A percentile compares a stretch with the other conserved stretches of the same genome.
These are phyloP conservation scores for Xerophyta viscosa DNA, from an alignment of 106 monocot species.

Conservation along the genomic window DNA sequence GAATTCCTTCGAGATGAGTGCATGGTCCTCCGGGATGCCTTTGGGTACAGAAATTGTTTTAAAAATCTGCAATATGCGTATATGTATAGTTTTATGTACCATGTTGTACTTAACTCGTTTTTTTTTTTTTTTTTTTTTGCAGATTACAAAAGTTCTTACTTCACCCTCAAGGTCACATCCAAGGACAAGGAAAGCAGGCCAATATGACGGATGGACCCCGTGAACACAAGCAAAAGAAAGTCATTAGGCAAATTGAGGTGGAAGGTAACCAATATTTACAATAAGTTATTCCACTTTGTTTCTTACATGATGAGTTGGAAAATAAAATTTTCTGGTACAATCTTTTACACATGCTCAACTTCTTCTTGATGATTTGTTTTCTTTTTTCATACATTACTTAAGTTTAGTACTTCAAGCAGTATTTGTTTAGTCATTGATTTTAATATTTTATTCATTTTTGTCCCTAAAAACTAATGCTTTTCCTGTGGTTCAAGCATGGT, in stretches of 20 bases:
- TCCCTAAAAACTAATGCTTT: no score
- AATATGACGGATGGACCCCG: conserved; percentile 33
- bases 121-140: neutral
- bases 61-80: neutral
- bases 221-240: conserved; percentile 45
- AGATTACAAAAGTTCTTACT: conserved; percentile 81
- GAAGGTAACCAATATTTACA: conserved; percentile 70
- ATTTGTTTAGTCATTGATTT: no score
- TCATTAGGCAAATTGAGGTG: conserved; percentile 44
- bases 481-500: no score
- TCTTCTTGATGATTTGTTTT: no score
- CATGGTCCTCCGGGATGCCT: conserved; percentile 62
- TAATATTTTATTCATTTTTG: no score
- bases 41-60: conserved; percentile 46
- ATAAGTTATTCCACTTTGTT: no score
- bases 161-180: conserved; percentile 51
- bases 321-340: no score
- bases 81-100: conserved; percentile 1
- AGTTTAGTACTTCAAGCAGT: no score
- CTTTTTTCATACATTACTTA: no score
- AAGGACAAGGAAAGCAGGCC: conserved; percentile 9
- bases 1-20: conserved; percentile 92
- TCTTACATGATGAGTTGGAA: no score
- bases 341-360: no score
- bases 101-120: neutral